Conservation (phyloP, 495 filamentous ascomycete genomes). For the Jackrogersella minutella region DNA sequence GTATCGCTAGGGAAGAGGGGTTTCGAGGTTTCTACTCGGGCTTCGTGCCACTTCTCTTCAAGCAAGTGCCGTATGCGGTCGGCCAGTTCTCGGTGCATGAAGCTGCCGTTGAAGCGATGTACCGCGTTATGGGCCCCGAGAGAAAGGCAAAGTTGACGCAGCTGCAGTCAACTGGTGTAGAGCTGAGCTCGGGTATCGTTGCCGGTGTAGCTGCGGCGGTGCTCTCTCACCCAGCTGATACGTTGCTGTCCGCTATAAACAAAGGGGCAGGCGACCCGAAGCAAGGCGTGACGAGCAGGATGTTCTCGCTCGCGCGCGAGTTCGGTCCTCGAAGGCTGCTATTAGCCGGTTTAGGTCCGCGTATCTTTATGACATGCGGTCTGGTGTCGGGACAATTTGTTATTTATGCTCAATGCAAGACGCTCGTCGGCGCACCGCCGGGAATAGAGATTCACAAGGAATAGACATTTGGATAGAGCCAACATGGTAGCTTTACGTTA, state of each 20-base stretch:
- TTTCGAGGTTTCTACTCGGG: conserved; percentile 79
- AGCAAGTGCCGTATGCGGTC: conserved; percentile 63
- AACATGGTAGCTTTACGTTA: not conserved
- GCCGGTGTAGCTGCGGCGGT: conserved; percentile 88
- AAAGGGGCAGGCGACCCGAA: conserved; percentile 61
- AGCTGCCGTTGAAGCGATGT: conserved; percentile 47
- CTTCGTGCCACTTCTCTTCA: conserved; percentile 79
- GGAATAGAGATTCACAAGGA: conserved; percentile 50
- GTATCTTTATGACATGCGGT: conserved; percentile 49
- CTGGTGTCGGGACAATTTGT: conserved; percentile 50
- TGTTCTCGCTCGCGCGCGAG: conserved; percentile 49
- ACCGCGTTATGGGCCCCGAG: conserved; percentile 46
- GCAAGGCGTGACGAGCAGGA: conserved; percentile 44
- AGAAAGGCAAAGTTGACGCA: conserved; percentile 45
- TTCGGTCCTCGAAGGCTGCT: conserved; percentile 47
- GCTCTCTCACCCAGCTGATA: conserved; percentile 88
- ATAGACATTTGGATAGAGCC: conserved; percentile 20
- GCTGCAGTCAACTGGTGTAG: conserved; percentile 70
- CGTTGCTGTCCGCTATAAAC: conserved; percentile 91
- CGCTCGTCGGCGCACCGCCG: conserved; percentile 47
- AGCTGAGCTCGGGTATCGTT: conserved; percentile 82
- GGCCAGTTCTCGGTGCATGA: conserved; percentile 50
- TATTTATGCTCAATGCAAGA: conserved; percentile 51
- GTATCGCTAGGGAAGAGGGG: conserved; percentile 74
- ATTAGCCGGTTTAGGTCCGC: conserved; percentile 44